These are phyloP conservation scores for Leishmania amazonensis DNA, from an alignment of 208 protist species.

Conservation along the genomic window DNA sequence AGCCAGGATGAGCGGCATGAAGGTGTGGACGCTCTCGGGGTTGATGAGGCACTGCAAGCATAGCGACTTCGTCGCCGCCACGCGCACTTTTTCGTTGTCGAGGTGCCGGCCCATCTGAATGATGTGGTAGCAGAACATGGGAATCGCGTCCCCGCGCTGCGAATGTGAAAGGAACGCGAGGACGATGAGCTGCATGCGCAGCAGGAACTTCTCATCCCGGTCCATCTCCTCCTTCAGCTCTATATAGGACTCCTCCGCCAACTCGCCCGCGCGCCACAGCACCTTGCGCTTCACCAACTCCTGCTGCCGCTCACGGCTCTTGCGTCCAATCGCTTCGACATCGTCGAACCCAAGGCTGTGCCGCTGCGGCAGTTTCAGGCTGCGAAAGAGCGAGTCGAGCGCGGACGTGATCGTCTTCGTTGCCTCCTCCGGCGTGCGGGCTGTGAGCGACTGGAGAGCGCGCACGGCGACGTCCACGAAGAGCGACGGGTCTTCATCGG, in stretches of 20 bases:
- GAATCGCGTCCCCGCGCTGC: conserved; percentile 71
- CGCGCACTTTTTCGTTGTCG: conserved; percentile 74
- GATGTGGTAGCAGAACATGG: conserved; percentile 84
- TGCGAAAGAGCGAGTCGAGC: conserved; percentile 83
- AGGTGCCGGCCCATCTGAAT: conserved; percentile 86
- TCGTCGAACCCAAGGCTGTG: conserved; percentile 87
- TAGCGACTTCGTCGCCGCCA: conserved; percentile 76
- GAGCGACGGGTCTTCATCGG: conserved; percentile 86
- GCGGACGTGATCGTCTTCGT: conserved; percentile 75
- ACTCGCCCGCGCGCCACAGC: conserved; percentile 49
- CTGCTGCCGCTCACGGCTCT: conserved; percentile 85
- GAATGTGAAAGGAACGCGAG: conserved; percentile 83
- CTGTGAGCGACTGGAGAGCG: conserved; percentile 71
- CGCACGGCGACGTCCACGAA: conserved; percentile 85
- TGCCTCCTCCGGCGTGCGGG: conserved; percentile 80
- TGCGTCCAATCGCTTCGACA: conserved; percentile 83
- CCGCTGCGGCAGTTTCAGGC: conserved; percentile 75
- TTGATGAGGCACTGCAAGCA: conserved; percentile 87
- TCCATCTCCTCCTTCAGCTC: conserved; percentile 84
- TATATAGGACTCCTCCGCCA: conserved; percentile 53
- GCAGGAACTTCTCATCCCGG: conserved; percentile 87
- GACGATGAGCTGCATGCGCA: conserved; percentile 91
- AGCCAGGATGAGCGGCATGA: conserved; percentile 83
- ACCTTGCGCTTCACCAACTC: conserved; percentile 68
- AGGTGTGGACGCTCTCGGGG: conserved; percentile 88